phyloP scores from a whole-genome alignment of 208 protist species.

The Crithidia brevicula region DNA sequence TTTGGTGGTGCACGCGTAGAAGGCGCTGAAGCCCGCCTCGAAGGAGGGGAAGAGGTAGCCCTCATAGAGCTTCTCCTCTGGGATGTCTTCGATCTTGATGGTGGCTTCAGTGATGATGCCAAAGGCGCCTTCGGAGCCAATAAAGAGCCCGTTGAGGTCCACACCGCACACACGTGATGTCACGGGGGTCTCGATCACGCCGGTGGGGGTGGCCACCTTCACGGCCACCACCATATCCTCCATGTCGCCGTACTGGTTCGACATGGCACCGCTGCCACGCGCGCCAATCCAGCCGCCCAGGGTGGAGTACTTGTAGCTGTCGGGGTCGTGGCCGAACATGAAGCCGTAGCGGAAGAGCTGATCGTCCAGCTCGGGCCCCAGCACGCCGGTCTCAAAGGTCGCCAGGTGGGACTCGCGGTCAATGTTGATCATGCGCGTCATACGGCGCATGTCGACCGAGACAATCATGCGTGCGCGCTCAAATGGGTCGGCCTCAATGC shows the following conservation, averaged over 20 bases:
- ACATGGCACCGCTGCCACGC: slow-evolving; percentile 95
- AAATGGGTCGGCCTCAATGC: slow-evolving; percentile 88
- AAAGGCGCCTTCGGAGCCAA: slow-evolving; percentile 93
- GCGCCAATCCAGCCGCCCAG: slow-evolving; percentile 96
- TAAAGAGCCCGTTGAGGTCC: slow-evolving; percentile 92
- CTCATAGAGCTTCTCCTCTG: slow-evolving; percentile 83
- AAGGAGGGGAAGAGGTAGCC: slow-evolving; percentile 92
- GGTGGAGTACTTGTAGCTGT: slow-evolving; percentile 94
- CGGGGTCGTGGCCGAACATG: slow-evolving; percentile 94
- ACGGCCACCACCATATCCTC: slow-evolving; percentile 93
- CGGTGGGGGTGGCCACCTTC: slow-evolving; percentile 92
- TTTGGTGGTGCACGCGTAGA: slow-evolving; percentile 82
- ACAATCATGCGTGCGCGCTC: slow-evolving; percentile 90
- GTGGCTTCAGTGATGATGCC: slow-evolving; percentile 94
- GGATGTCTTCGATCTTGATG: slow-evolving; percentile 89
- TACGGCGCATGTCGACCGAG: slow-evolving; percentile 93
- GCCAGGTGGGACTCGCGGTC: slow-evolving; percentile 88
- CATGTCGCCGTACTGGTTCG: slow-evolving; percentile 96
- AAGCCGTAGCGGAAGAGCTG: slow-evolving; percentile 88
- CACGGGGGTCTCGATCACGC: slow-evolving; percentile 84
- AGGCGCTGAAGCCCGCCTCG: slow-evolving; percentile 83
- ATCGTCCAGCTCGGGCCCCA: slow-evolving; percentile 91
- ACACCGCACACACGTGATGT: slow-evolving; percentile 85
- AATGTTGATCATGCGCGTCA: slow-evolving; percentile 88
- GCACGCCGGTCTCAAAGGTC: slow-evolving; percentile 90